Evolutionary conservation across 352 stramenopile genomes (phyloP), one percentile per base, ranked within the genome.

Genomic region (Phytophthora citrophthora): DNA sequence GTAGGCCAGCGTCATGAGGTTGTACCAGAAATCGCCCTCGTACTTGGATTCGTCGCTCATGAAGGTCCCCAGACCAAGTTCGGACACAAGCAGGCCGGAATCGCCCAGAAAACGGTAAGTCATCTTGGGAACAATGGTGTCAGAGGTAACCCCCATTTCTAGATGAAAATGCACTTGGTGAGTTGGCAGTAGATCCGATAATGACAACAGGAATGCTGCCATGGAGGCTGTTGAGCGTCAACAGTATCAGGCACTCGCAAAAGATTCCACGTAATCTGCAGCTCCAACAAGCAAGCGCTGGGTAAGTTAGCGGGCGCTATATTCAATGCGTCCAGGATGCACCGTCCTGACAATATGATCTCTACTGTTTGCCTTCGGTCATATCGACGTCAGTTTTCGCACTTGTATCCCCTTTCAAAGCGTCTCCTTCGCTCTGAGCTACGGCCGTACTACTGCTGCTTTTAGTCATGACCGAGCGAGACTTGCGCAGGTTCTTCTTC

Each of bases 401-500:
- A 44, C 23, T 24, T 41, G 26, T 13, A 36, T 54, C 56, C 10
- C 12, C 34, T 7, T 62, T 51, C 40, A 45, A 12, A 11, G 15
- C n/a, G 10, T 44, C 51, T 5, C 18, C 29, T 54, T 64, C 34
- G 11, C 9, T 31, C 16, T 53, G 26, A 39, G 24, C 32, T 34
- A 34, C 29, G 29, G 29, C 29, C 29, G 29, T 34, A 34, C 36
- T 57, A 20, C 9, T 48, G 32, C 5, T 39, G 8, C 38, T 49
- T 48, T 20, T 48, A 15, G 41, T 31, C 41, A 48, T 31, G 7
- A 20, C 48, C 36, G 62, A 77, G 13, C 87, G 83, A 26, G 84
- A 83, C 55, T 85, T 88, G 24, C 88, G 82, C 65, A 95, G 48
- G 44, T 94, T 94, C 66, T 93, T 90, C 76, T 94, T 94, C 88